Percentiles rank a stretch among this genome's conserved stretches.
Conservation (phyloP, 1,139 yeast genomes). For the Sugiyamaella japonica region DNA sequence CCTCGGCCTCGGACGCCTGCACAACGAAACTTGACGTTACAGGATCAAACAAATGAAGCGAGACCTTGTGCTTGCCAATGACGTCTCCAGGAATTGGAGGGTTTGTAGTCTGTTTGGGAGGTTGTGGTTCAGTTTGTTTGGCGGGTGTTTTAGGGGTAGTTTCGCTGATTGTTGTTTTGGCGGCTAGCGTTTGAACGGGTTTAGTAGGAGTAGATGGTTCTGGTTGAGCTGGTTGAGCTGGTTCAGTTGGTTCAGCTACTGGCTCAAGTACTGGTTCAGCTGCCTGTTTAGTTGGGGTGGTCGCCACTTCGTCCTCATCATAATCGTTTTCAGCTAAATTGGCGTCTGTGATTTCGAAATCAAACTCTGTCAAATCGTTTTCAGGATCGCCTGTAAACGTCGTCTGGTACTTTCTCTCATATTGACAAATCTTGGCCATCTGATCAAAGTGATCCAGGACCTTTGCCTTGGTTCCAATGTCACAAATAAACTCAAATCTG, state of each 20-base stretch:
- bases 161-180: background rate
- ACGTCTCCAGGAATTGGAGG: slow-evolving; percentile 8
- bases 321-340: background rate
- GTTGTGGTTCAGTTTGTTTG: slow-evolving; percentile 16
- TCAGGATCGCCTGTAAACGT: slow-evolving; percentile 51
- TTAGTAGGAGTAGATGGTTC: slow-evolving; percentile 1
- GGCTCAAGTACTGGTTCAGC: slow-evolving; percentile 1
- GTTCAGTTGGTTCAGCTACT: slow-evolving; percentile 2
- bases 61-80: slow-evolving; percentile 36
- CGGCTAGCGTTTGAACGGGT: background rate
- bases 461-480: slow-evolving; percentile 54
- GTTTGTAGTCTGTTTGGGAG: background rate
- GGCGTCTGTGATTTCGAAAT: slow-evolving; percentile 31
- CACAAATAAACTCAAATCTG: slow-evolving; percentile 75
- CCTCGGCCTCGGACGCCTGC: slow-evolving; percentile 42
- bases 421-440: slow-evolving; percentile 66
- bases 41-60: slow-evolving; percentile 59
- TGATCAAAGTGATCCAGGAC: slow-evolving; percentile 67
- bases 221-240: background rate
- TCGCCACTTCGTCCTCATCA: background rate
- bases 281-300: background rate
- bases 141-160: slow-evolving; percentile 19
- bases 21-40: slow-evolving; percentile 51
- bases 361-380: slow-evolving; percentile 58
- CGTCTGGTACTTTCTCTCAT: slow-evolving; percentile 68